Base-by-base conservation (phyloP, 805 yeast genomes). In the Metschnikowia lunata region DNA sequence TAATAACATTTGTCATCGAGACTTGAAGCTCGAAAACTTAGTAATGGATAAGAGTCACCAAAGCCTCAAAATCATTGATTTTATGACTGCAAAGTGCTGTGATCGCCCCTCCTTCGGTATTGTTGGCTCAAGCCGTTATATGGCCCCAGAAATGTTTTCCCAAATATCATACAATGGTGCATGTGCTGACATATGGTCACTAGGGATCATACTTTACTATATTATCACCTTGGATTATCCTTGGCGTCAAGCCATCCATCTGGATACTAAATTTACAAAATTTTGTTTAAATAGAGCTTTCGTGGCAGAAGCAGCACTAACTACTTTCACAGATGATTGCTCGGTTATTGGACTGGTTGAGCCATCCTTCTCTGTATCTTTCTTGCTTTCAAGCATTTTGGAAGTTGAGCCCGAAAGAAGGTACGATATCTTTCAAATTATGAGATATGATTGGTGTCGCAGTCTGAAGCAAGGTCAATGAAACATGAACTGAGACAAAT, bases 121-220 rank as follows among this genome's bases (percentile, higher is more conserved):
- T 11, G 79, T 72, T 2, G 83, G 83, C 0, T 69, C 80, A 0
- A 66, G 61, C 12, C 50, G 55, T 11, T 74, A 66, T 49, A 63
- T 64, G 18, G 78, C 82, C 0, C 82, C 83, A 0, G 83, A 78
- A 56, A 65, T 71, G 13, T 62, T 63, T 30, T 43, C 55, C 7
- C 37, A 36, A 11, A 52, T 76, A 7, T 50, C 49, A 8, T 78
- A 78, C 50, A 64, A 70, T 42, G 75, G 78, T 0, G 58, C 52
- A 37, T 56, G 58, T 18, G 62, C 67, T 9, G 82, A 78, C 49
- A 53, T 75, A 9, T 78, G 83, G 83, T 68, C 79, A 0, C 47
- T 75, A 14, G 82, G 79, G 2, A 62, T 76, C 3, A 57, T 76
- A 1, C 51, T 73, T 13, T 63, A 61, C 42, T 68, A 60, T 42